Conservation (phyloP, 768 basidiomycete species). For the Megacollybia marginata region DNA sequence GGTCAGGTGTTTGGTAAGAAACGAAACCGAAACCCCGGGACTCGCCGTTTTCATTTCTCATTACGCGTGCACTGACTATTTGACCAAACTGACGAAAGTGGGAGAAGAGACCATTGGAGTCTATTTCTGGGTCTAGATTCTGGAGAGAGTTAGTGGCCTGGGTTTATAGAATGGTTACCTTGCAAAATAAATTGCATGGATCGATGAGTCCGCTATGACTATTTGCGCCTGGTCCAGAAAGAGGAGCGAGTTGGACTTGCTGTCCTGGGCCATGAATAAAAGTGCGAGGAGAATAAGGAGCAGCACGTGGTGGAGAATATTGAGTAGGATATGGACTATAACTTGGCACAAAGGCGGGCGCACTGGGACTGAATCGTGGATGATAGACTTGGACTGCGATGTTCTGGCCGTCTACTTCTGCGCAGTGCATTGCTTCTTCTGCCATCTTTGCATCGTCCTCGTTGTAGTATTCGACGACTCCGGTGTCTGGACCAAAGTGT, state of each 20-base stretch:
- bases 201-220: slow-evolving; percentile 87
- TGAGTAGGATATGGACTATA: slow-evolving; percentile 55
- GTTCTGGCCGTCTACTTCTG: slow-evolving; percentile 77
- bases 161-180: slow-evolving; percentile 36
- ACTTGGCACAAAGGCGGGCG: slow-evolving; percentile 73
- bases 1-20: slow-evolving; percentile 75
- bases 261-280: slow-evolving; percentile 88
- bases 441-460: slow-evolving; percentile 78
- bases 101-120: slow-evolving; percentile 77
- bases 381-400: slow-evolving; percentile 80
- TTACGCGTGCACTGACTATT: slow-evolving; percentile 89
- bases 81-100: slow-evolving; percentile 88
- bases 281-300: slow-evolving; percentile 37
- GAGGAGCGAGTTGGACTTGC: slow-evolving; percentile 79
- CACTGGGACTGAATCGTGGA: slow-evolving; percentile 63
- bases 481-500: slow-evolving; percentile 71
- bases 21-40: slow-evolving; percentile 91
- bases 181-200: slow-evolving; percentile 87
- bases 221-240: slow-evolving; percentile 64
- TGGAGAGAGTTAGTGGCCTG: slow-evolving; percentile 20
- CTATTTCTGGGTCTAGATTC: slow-evolving; percentile 82
- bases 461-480: slow-evolving; percentile 79
- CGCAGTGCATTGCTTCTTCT: slow-evolving; percentile 77
- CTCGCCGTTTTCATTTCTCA: slow-evolving; percentile 78
- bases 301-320: slow-evolving; percentile 66